Base-by-base conservation (phyloP, 768 basidiomycete species). In the Leccinellum luteum region DNA sequence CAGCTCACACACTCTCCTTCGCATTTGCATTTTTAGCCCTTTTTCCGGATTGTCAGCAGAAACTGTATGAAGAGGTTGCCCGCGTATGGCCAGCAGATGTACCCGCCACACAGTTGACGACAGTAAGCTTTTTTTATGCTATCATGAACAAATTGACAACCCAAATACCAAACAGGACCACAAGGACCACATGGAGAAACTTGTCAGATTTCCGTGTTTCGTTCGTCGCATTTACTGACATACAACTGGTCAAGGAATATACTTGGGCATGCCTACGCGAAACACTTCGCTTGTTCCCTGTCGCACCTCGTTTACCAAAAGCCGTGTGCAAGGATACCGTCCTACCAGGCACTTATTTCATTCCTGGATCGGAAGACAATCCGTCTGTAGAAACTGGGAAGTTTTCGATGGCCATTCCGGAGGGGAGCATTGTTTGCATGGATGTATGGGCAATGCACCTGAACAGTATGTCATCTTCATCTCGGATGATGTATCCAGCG, bases 11-110 rank as follows among this genome's bases (percentile, higher is more conserved):
- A 0, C 69, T 81, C 6, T 69, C 71, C 44, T 81, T 81, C 56
- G 71, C 76, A 1, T 55, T 83, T 13, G 69, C 64, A 0, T 68
- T 80, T 15, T 66, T 85, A 8, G 83, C 84, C 4, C 68, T 83
- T 12, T 68, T 83, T 60, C 81, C 82, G 3, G 78, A 79, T 0
- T 70, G 71, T 31, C 84, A 85, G 62, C 66, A 75, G 28, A 79
- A 73, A 54, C 61, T 84, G 0, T 76, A 74, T 49, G 71, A 79
- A 31, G 81, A 84, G 52, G 64, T 74, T 6, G 31, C 52, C 5
- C 52, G 51, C n/a, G 38, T 79, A 15, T 81, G 80, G 76, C 78
- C 79, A 13, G 61, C 70, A 6, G 74, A 71, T 14, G 53, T 56
- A 6, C 70, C 78, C 6, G 60, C 66, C 12, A 51, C 61, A 9